Evolutionary conservation across 257 asterid genomes (phyloP).

Genomic region (Primulina huaijiensis): DNA sequence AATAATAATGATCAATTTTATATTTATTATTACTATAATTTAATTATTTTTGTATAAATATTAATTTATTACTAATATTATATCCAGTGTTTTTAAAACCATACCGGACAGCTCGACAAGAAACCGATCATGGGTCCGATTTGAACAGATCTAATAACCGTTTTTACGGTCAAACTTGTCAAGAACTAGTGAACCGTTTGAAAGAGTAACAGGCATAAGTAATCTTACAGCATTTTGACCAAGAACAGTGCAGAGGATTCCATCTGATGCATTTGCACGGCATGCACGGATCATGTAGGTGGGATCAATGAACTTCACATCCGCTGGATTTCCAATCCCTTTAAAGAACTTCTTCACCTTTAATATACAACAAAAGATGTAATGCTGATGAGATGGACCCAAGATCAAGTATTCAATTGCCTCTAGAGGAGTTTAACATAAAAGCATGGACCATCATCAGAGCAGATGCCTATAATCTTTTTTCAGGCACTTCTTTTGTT

Average conservation of each 20-base stretch:
- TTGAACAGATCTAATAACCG: too few relatives aligned
- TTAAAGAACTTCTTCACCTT: conserved; percentile 81
- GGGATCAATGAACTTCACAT: conserved; percentile 91
- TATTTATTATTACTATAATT: too few relatives aligned
- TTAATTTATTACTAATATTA: too few relatives aligned
- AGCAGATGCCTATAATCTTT: not conserved
- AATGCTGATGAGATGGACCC: conserved; percentile 13
- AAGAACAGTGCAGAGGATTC: conserved; percentile 90
- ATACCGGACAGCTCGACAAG: too few relatives aligned
- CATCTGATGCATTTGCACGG: conserved; percentile 98
- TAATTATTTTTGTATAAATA: too few relatives aligned
- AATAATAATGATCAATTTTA: too few relatives aligned
- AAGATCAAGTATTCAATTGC: not conserved
- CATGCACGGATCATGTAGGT: conserved; percentile 98
- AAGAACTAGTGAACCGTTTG: too few relatives aligned
- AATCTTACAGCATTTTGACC: conserved; percentile 96
- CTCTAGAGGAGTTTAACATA: not conserved
- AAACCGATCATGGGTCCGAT: too few relatives aligned
- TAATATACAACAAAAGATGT: conserved; percentile 13
- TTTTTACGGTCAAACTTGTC: too few relatives aligned
- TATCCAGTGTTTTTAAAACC: too few relatives aligned
- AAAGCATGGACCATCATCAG: not conserved
- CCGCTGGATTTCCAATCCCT: conserved; percentile 70
- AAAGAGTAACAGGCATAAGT: not conserved
- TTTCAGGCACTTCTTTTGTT: not conserved